Evolutionary conservation across 1,284 basidiomycete genomes (phyloP).

Genomic region (Sanguinoderma infundibulare): DNA sequence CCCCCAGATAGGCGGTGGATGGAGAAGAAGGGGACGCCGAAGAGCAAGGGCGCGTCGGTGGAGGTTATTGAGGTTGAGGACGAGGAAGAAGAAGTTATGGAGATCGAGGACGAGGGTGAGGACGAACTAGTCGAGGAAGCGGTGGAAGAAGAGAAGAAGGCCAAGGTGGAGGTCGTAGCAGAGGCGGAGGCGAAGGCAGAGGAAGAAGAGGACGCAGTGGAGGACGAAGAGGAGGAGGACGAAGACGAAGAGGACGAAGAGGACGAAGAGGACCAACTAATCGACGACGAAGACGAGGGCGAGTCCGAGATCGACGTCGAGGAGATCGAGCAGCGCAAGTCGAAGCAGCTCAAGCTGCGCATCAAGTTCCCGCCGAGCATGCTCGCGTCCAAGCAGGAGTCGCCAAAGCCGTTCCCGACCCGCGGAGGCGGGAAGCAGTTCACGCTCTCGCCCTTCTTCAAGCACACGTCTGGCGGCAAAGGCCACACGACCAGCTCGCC

Average conservation of each 20-base stretch:
- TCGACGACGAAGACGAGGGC: conserved; percentile 28
- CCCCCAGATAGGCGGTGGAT: conserved; percentile 55
- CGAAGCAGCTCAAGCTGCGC: conserved; percentile 44
- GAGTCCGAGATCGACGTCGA: conserved; percentile 36
- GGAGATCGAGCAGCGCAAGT: conserved; percentile 27
- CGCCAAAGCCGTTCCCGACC: conserved; percentile 11
- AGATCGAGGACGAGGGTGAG: conserved; percentile 6
- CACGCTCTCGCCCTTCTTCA: conserved; percentile 28
- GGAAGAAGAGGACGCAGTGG: conserved; percentile 4
- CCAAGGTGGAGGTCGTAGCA: conserved; percentile 14
- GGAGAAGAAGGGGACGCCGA: conserved; percentile 25
- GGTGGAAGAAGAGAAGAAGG: conserved; percentile 18
- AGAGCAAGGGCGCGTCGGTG: conserved; percentile 9
- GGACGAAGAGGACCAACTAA: conserved; percentile 11
- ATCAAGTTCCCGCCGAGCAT: conserved; percentile 40
- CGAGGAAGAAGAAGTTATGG: conserved; percentile 6
- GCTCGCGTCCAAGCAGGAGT: conserved; percentile 15
- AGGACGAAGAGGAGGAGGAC: conserved; percentile 16
- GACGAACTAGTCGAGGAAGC: conserved; percentile 14
- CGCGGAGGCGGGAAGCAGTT: conserved; percentile 26
- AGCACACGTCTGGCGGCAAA: conserved; percentile 20
- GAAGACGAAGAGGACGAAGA: conserved; percentile 16
- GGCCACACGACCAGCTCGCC: conserved; percentile 9
- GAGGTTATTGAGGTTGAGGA: conserved; percentile 12
- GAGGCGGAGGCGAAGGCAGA: conserved; percentile 13